Base-by-base conservation (phyloP, 2,329 filamentous ascomycete species). In the Juglanconis oblonga region DNA sequence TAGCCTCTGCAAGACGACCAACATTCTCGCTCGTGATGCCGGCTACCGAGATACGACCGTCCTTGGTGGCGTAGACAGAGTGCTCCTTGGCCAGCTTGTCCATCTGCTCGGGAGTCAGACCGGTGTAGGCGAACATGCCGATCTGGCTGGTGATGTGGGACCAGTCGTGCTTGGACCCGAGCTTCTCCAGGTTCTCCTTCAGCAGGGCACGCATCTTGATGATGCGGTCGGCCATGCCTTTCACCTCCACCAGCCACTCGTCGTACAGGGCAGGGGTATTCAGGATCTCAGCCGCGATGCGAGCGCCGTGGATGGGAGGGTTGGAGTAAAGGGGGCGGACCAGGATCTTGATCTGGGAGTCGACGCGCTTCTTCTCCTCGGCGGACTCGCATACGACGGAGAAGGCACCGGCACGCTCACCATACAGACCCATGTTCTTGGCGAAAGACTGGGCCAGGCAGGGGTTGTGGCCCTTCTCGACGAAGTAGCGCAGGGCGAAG, bases 381-480 rank as follows among this genome's bases (percentile, higher is more conserved):
- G 87, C 83, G 47, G 90, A 88, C 68, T 87, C 88, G 74, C 89
- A 90, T 70, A 97, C 90, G 67, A 98, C 84, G 69, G 92, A 97
- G 85, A 99, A 98, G 66, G 93, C 93, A 72, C 95, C 95, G 63
- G 96, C 92, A 80, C 95, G 94, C 84, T 99, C 95, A 74, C 95
- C 95, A 75, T 99, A 98, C 64, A 99, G 91, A 80, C 95, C 95
- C 94, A 99, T 98, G 86, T 99, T 99, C 89, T 98, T 98, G 75
- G 94, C 94, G 77, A 98, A 98, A 57, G 90, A 95, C 81, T 98
- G 94, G 71, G 90, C 89, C 65, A 98, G 87, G 72, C 87, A 88
- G 73, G 95, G 87, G 73, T 92, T 86, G 81, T 97, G 92, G 70
- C 94, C 94, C 80, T 97, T 82, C 79, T 92, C 85, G 74, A 97